Evolutionary conservation across 1,284 basidiomycete genomes (phyloP).

Genomic region (Pascua guehoae): DNA sequence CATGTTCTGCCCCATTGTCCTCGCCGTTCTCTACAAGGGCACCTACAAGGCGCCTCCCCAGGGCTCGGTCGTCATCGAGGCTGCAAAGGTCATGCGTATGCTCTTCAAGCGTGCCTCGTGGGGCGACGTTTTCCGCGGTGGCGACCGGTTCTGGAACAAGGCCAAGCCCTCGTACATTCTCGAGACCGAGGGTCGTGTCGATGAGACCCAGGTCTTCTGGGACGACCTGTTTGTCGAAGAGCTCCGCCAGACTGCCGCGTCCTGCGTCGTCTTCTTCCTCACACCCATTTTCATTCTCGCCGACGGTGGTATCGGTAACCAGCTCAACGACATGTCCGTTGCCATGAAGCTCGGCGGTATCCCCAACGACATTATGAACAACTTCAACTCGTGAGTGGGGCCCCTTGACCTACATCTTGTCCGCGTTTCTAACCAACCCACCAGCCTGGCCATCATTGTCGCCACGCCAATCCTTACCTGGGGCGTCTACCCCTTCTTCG

Average conservation of each 20-base stretch:
- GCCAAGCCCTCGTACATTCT: slow-evolving; percentile 49
- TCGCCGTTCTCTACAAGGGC: slow-evolving; percentile 14
- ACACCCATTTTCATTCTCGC: slow-evolving; percentile 53
- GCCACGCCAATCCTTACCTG: slow-evolving; percentile 51
- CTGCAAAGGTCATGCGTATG: slow-evolving; percentile 33
- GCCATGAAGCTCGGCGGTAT: slow-evolving; percentile 50
- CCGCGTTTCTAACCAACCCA: too few relatives aligned
- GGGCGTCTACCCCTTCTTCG: slow-evolving; percentile 50
- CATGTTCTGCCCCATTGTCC: slow-evolving; percentile 48
- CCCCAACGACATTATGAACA: slow-evolving; percentile 53
- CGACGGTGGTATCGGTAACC: slow-evolving; percentile 36
- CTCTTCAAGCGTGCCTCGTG: slow-evolving; percentile 28
- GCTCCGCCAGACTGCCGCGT: slow-evolving; percentile 49
- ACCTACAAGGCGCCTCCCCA: slow-evolving; percentile 48
- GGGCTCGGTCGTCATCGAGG: slow-evolving; percentile 51
- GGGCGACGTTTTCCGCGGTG: slow-evolving; percentile 27
- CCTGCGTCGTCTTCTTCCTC: slow-evolving; percentile 52
- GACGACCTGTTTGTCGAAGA: slow-evolving; percentile 54
- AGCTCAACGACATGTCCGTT: slow-evolving; percentile 48
- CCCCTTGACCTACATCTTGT: too few relatives aligned
- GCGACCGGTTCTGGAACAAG: slow-evolving; percentile 50
- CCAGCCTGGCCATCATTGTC: slow-evolving; percentile 47
- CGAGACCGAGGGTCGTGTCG: slow-evolving; percentile 33
- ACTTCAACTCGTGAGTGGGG: slow-evolving; percentile 50
- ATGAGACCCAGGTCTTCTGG: slow-evolving; percentile 50